Conservation (phyloP, 352 stramenopile genomes). For the Pythium guiyangense region DNA sequence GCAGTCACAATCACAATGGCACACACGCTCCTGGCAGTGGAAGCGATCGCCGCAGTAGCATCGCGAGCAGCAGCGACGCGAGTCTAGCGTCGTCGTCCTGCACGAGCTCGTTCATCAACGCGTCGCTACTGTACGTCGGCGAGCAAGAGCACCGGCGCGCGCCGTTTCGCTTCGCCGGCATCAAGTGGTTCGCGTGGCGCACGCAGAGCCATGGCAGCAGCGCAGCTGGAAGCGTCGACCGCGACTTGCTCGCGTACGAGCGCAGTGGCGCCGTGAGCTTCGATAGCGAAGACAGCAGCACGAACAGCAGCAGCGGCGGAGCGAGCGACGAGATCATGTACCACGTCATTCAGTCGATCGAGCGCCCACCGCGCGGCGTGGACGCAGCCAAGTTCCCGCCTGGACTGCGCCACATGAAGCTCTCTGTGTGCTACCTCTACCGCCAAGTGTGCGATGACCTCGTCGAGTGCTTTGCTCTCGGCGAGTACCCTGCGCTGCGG, state of each 20-base stretch:
- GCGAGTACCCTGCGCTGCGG: slow-evolving; percentile 34
- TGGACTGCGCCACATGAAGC: slow-evolving; percentile 24
- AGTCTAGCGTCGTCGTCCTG: too few species aligned
- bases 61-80: background rate
- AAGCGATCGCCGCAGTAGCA: background rate
- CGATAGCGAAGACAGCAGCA: slow-evolving; percentile 21
- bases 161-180: slow-evolving; percentile 52
- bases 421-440: slow-evolving; percentile 50
- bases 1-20: background rate
- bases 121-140: slow-evolving; percentile 29
- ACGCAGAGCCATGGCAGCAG: slow-evolving; percentile 13
- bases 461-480: slow-evolving; percentile 47
- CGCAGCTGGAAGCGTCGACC: slow-evolving; percentile 2
- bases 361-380: slow-evolving; percentile 33
- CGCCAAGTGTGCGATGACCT: slow-evolving; percentile 43
- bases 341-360: slow-evolving; percentile 42
- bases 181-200: slow-evolving; percentile 51
- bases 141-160: slow-evolving; percentile 27
- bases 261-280: slow-evolving; percentile 38
- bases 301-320: background rate
- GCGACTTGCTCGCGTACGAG: slow-evolving; percentile 55
- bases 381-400: slow-evolving; percentile 7
- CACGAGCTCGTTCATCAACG: slow-evolving; percentile 22
- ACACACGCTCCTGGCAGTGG: background rate
- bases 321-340: slow-evolving; percentile 35